phyloP scores from a whole-genome alignment of 208 protist species.

The Leishmania lainsoni region DNA sequence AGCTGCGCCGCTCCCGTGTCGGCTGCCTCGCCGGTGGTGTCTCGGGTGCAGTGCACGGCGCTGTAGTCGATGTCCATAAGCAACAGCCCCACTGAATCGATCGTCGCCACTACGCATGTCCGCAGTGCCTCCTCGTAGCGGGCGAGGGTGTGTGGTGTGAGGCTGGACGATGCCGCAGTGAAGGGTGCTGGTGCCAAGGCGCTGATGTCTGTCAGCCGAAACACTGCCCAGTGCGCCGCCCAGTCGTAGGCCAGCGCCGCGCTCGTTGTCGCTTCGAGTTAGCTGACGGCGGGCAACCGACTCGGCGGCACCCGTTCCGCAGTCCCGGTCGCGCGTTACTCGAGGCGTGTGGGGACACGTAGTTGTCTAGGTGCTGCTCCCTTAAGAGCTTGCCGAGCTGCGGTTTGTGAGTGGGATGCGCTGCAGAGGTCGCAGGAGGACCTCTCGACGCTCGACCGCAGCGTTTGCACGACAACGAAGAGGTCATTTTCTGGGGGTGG shows the following conservation, averaged over 20 bases:
- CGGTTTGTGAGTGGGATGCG: constrained; percentile 21
- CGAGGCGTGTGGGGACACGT: constrained; percentile 33
- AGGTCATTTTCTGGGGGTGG: constrained; percentile 53
- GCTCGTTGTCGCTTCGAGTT: constrained; percentile 2
- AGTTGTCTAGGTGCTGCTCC: constrained; percentile 32
- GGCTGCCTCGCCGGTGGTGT: background rate
- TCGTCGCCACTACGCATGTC: constrained; percentile 55
- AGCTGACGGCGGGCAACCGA: background rate
- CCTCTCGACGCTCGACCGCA: constrained; percentile 33
- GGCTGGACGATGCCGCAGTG: background rate
- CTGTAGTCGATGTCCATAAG: constrained; percentile 66
- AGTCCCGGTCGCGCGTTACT: background rate
- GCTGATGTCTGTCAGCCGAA: constrained; percentile 12
- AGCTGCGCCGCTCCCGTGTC: constrained; percentile 1
- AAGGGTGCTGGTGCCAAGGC: constrained; percentile 1
- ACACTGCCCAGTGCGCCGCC: constrained; percentile 30
- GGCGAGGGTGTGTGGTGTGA: constrained; percentile 14
- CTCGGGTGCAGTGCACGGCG: constrained; percentile 15
- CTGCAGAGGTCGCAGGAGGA: constrained; percentile 53
- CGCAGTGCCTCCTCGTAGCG: constrained; percentile 33
- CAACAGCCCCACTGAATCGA: constrained; percentile 47
- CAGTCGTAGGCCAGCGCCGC: constrained; percentile 2
- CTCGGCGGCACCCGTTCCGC: background rate
- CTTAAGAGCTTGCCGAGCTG: constrained; percentile 26
- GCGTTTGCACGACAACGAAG: constrained; percentile 68